Evolutionary conservation across 257 asterid species (phyloP), one percentile per base, ranked within the genome.

Genomic region (Nicotiana obtusifolia): DNA sequence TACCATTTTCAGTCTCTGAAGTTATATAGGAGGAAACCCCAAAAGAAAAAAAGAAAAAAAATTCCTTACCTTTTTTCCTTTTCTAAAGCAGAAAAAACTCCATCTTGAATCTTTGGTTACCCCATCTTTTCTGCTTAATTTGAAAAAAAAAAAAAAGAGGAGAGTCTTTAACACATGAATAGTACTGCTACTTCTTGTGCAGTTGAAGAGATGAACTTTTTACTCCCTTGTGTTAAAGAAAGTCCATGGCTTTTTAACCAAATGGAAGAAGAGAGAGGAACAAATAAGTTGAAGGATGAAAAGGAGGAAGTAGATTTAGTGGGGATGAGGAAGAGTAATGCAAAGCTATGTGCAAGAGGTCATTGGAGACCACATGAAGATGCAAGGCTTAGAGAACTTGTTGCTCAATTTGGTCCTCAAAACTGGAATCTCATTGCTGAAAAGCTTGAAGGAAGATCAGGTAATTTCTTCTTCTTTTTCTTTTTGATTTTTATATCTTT

Each of bases 331-430:
- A 60, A 4, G 1, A 13, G 28, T 52, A 71, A 10, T 35, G 31
- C 83, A 1, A 81, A 77, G 61, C 24, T 81, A 19, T 81, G 87
- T 75, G 37, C 81, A 28, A 83, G 90, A 81, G 88, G 88, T 5
- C 90, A 87, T 85, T 87, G 90, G 90, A 85, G 90, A 54, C 76
- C 83, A 2, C 76, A 85, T 44, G 90, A 87, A 85, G 90, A 87
- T 85, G 66, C 85, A 20, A 81, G 54, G 37, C 90, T 87, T 69
- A 85, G 47, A 59, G 87, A 81, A 66, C 88, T 87, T 16, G 90
- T 87, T 64, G 62, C 68, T 17, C 82, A 81, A 49, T 54, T 77
- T 17, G 90, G 90, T 20, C 90, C 90, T 8, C 88, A 83, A 6
- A 85, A 83, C 65, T 87, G 90, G 90, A 87, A 87, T 71, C 84